Conservation (phyloP, 169 alveolate genomes). For the Eimeria brunetti region DNA sequence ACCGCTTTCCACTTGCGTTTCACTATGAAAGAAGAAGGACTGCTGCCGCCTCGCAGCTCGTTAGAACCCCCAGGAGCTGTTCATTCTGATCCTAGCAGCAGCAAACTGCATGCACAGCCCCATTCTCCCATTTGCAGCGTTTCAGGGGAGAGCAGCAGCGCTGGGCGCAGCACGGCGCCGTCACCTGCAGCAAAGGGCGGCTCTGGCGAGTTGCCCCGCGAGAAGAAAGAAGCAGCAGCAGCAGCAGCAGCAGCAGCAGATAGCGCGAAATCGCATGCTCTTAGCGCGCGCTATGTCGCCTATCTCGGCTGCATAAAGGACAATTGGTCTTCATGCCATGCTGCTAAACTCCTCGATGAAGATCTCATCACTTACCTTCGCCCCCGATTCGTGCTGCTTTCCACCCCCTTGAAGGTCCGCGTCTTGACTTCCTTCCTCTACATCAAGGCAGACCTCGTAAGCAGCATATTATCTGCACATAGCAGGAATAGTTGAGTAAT, state of each 20-base stretch:
- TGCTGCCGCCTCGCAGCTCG: conserved; percentile 20
- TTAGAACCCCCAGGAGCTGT: not conserved
- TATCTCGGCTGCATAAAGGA: conserved; percentile 85
- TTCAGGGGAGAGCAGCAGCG: not conserved
- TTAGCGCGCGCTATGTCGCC: conserved; percentile 55
- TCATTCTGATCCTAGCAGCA: not conserved
- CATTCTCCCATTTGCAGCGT: not conserved
- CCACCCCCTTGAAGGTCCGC: conserved; percentile 91
- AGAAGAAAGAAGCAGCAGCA: too few relatives aligned
- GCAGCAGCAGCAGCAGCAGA: not conserved
- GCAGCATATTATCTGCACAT: too few relatives aligned
- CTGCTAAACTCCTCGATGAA: conserved; percentile 86
- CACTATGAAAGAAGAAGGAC: conserved; percentile 51
- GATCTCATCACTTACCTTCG: conserved; percentile 87
- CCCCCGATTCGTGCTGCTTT: conserved; percentile 88
- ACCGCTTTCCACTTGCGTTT: not conserved
- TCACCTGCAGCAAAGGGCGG: not conserved
- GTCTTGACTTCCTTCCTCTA: conserved; percentile 88
- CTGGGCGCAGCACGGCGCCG: not conserved
- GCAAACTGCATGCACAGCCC: not conserved
- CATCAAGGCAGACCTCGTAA: conserved; percentile 86
- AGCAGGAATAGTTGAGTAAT: too few relatives aligned
- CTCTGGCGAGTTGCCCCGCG: too few relatives aligned
- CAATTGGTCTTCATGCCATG: conserved; percentile 92
- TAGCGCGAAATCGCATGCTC: conserved; percentile 43